These are phyloP conservation scores for Xylariaceae sp. DNA, from an alignment of 2,329 filamentous ascomycete genomes.

Conservation along the genomic window DNA sequence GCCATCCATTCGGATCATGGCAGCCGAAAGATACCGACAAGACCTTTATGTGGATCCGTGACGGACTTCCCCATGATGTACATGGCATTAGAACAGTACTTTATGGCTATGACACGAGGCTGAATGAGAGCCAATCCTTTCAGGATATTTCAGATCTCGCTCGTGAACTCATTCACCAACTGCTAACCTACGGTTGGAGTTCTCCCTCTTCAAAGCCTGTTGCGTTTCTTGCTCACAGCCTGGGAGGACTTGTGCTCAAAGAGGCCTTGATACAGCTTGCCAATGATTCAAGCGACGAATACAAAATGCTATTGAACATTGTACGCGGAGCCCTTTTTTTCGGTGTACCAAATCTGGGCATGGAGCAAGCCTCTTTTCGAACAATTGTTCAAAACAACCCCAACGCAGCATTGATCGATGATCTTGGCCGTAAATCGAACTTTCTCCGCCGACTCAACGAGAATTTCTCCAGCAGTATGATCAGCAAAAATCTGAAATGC, in stretches of 20 bases:
- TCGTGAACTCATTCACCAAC: constrained; percentile 21
- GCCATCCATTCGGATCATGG: constrained; percentile 38
- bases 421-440: constrained; percentile 12
- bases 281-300: background rate
- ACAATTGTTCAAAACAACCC: constrained; percentile 13
- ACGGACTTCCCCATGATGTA: constrained; percentile 31
- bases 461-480: background rate
- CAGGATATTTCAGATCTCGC: constrained; percentile 36
- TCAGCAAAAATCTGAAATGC: background rate
- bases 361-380: constrained; percentile 13
- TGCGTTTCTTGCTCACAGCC: constrained; percentile 39
- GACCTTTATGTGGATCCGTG: constrained; percentile 40
- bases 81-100: constrained; percentile 27
- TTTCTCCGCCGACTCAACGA: constrained; percentile 18
- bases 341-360: constrained; percentile 25
- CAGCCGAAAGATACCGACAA: constrained; percentile 30
- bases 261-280: constrained; percentile 28
- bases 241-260: constrained; percentile 39
- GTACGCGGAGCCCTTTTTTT: constrained; percentile 22
- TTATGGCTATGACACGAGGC: constrained; percentile 38
- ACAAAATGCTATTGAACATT: background rate
- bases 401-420: constrained; percentile 15
- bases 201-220: constrained; percentile 29
- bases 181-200: constrained; percentile 29
- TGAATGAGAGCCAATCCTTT: constrained; percentile 33